These are phyloP conservation scores for Hansenula sp. DNA, from an alignment of 1,139 yeast species.

Conservation along the genomic window DNA sequence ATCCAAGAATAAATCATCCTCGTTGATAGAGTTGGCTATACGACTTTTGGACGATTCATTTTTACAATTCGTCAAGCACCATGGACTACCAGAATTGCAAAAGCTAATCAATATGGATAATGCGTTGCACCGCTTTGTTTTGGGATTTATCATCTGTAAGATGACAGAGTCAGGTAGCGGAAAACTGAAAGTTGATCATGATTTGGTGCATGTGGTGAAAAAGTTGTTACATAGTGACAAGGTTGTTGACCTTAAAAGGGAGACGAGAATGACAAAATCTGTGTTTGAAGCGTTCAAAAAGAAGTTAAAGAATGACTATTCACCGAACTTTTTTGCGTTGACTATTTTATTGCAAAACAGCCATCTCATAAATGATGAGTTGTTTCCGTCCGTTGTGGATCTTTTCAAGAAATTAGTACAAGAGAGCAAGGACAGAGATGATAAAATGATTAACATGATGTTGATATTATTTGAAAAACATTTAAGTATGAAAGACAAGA, in stretches of 20 bases:
- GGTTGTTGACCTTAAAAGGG: not conserved
- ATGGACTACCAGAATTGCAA: slow-evolving; percentile 6
- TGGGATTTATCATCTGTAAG: slow-evolving; percentile 12
- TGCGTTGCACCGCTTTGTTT: slow-evolving; percentile 5
- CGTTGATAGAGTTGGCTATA: slow-evolving; percentile 26
- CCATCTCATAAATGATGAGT: not conserved
- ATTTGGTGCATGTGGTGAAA: slow-evolving; percentile 8
- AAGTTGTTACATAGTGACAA: not conserved
- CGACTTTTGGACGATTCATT: slow-evolving; percentile 23
- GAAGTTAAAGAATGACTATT: slow-evolving; percentile 1
- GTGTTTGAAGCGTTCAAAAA: slow-evolving; percentile 6
- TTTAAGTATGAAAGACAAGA: not conserved
- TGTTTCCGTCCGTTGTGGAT: not conserved
- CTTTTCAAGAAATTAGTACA: not conserved
- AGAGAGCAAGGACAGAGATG: not conserved
- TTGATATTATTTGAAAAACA: slow-evolving; percentile 5
- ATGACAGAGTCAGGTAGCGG: slow-evolving; percentile 11
- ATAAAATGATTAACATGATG: not conserved
- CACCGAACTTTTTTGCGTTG: slow-evolving; percentile 7
- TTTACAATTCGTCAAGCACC: slow-evolving; percentile 13
- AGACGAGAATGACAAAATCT: slow-evolving; percentile 5
- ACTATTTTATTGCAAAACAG: slow-evolving; percentile 10
- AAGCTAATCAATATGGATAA: slow-evolving; percentile 4
- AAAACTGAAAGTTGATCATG: slow-evolving; percentile 11
- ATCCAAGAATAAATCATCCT: slow-evolving; percentile 9